Evolutionary conservation across 345 rosid genomes (phyloP), one percentile per base, ranked within the genome.

Genomic region (Salix brachista): DNA sequence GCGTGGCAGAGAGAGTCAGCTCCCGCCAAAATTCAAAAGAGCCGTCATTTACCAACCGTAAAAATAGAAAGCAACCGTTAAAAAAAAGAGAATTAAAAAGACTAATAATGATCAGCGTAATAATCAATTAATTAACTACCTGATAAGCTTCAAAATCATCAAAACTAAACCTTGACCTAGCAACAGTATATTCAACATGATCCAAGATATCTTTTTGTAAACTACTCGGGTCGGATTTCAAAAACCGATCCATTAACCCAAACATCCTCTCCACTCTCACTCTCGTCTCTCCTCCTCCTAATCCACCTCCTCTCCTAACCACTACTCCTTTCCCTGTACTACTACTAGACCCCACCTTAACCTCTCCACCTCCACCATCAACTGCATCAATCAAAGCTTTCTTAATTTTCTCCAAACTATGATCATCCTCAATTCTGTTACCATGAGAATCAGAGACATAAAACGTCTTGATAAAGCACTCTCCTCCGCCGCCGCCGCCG

Each of bases 111-210:
- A n/a, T 36, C 23, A 17, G 17, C 19, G 37, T 41, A 41, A 41
- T 41, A 41, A 41, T 0, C 12, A 23, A 30, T 32, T 6, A 19
- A 23, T 12, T 44, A 42, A 18, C 60, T 48, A 82, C 89, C 84
- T 84, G 89, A 61, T 86, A 86, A 82, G 87, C 89, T 82, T 86
- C 89, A 77, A 86, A 86, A 75, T 86, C 87, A 73, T 86, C 89
- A 23, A 86, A 86, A 72, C 73, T 84, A 62, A 82, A 86, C 21
- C 86, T 78, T 8, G 89, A 84, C 69, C 85, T 73, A 18, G 89
- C 89, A 70, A 86, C 85, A 2, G 83, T 82, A 66, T 80, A 84
- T 76, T 84, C 89, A 30, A 86, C 87, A 28, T 86, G 89, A 71
- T 80, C 77, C 48, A 86, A 60, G 70, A 86, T 84, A 66, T 84